Evolutionary conservation across 2,329 filamentous ascomycete genomes (phyloP).

Genomic region (Fusarium sp.): DNA sequence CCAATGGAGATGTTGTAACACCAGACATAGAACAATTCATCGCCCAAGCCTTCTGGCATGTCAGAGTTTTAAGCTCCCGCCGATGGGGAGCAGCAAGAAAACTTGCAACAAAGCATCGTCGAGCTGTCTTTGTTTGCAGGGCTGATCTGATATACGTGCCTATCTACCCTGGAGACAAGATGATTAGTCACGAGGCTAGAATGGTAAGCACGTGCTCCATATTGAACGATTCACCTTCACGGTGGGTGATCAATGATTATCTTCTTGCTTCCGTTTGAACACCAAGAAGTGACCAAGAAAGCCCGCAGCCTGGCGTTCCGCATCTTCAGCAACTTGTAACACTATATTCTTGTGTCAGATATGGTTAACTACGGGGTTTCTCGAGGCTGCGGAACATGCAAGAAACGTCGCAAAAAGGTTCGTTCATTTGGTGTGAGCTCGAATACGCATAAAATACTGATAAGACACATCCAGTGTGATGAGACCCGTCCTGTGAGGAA

Average conservation of each 20-base stretch:
- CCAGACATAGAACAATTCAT: too few species aligned
- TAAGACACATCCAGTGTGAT: not conserved
- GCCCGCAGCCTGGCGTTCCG: too few species aligned
- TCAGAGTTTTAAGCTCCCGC: too few species aligned
- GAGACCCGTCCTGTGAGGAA: not conserved
- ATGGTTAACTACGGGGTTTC: not conserved
- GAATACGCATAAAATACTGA: too few species aligned
- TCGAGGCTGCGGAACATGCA: not conserved
- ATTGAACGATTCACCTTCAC: not conserved
- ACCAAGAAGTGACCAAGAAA: not conserved
- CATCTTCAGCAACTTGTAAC: too few species aligned
- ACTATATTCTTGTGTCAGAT: too few species aligned
- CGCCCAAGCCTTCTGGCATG: too few species aligned
- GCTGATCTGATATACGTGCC: too few species aligned
- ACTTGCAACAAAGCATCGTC: too few species aligned
- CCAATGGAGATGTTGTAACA: too few species aligned
- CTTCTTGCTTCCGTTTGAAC: not conserved
- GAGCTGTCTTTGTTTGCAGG: too few species aligned
- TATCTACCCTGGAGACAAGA: not conserved
- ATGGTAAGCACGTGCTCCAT: not conserved
- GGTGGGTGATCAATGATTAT: not conserved
- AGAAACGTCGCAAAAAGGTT: not conserved
- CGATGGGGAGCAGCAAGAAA: too few species aligned
- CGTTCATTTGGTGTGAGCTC: not conserved
- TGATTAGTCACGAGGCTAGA: not conserved